phyloP scores from a whole-genome alignment of 2,329 filamentous ascomycete genomes.

The Dothiorella sarmentorum region DNA sequence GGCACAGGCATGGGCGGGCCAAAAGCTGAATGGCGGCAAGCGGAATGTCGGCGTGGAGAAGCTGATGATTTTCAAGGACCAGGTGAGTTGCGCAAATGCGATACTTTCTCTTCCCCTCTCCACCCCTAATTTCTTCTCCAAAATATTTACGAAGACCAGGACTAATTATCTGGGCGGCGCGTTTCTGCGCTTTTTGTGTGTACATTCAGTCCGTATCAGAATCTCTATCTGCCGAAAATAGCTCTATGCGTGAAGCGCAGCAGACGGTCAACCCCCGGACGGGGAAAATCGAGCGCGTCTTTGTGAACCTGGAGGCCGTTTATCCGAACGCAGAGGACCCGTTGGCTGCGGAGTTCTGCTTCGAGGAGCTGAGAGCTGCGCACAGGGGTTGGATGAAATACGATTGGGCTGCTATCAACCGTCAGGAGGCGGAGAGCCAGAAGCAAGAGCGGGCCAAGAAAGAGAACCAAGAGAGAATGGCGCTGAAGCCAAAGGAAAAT shows the following conservation, averaged over 20 bases:
- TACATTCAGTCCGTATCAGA: conserved; percentile 51
- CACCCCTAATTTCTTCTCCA: conserved; percentile 29
- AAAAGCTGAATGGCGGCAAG: conserved; percentile 83
- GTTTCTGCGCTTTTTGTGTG: conserved; percentile 48
- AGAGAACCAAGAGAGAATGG: conserved; percentile 2
- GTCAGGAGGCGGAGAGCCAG: conserved; percentile 21
- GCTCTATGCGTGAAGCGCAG: conserved; percentile 71
- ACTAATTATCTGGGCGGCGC: conserved; percentile 76
- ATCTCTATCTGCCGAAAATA: conserved; percentile 45
- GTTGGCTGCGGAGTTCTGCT: conserved; percentile 70
- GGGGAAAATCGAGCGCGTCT: conserved; percentile 80
- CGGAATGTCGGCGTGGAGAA: conserved; percentile 74
- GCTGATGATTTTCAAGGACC: conserved; percentile 91
- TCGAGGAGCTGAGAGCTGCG: conserved; percentile 84
- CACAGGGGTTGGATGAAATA: conserved; percentile 64
- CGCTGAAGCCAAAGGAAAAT: conserved; percentile 14
- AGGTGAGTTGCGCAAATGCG: conserved; percentile 66
- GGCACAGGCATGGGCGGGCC: conserved; percentile 85
- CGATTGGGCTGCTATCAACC: conserved; percentile 48
- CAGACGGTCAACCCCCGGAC: conserved; percentile 77
- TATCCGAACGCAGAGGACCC: conserved; percentile 74
- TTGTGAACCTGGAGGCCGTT: conserved; percentile 78
- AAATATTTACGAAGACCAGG: conserved; percentile 86
- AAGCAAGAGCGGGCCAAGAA: conserved; percentile 17
- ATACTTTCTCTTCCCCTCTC: no score